Percentiles rank a stretch among this genome's conserved stretches.
These are phyloP conservation scores for Tulasnella sp. DNA, from an alignment of 768 basidiomycete species.

Conservation along the genomic window DNA sequence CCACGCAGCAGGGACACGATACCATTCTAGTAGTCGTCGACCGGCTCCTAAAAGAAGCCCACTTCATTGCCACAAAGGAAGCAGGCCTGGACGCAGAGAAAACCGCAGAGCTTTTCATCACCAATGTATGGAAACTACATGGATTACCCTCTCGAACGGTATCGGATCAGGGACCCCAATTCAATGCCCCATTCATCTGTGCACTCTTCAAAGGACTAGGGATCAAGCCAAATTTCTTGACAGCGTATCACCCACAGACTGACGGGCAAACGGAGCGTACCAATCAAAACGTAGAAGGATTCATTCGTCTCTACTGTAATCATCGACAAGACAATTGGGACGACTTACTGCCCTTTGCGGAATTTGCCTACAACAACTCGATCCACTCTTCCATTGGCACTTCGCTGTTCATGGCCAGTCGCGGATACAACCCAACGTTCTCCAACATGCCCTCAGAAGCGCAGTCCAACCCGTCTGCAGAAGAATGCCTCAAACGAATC, in stretches of 20 bases:
- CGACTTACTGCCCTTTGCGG: background rate
- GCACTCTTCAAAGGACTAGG: background rate
- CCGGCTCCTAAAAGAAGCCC: background rate
- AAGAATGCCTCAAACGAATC: background rate
- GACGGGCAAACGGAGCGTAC: slow-evolving; percentile 30
- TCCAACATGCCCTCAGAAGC: background rate
- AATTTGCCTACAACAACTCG: slow-evolving; percentile 3
- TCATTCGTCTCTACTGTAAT: background rate
- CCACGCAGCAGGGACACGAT: no score
- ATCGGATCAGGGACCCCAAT: slow-evolving; percentile 16
- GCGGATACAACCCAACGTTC: background rate
- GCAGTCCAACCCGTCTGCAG: background rate
- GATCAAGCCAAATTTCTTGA: slow-evolving; percentile 23
- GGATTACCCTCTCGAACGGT: slow-evolving; percentile 8
- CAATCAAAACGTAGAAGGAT: slow-evolving; percentile 25
- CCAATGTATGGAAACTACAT: slow-evolving; percentile 30
- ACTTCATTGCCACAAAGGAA: background rate
- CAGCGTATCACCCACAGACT: no score
- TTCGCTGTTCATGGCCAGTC: background rate
- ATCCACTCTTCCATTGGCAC: background rate
- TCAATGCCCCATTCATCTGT: slow-evolving; percentile 20
- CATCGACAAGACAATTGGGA: background rate
- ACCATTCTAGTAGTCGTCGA: background rate
- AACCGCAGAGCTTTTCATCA: slow-evolving; percentile 33
- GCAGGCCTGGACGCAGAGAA: slow-evolving; percentile 29